phyloP scores from a whole-genome alignment of 371 early-diverging fungal species.

The Caulochytrium protostelioides region DNA sequence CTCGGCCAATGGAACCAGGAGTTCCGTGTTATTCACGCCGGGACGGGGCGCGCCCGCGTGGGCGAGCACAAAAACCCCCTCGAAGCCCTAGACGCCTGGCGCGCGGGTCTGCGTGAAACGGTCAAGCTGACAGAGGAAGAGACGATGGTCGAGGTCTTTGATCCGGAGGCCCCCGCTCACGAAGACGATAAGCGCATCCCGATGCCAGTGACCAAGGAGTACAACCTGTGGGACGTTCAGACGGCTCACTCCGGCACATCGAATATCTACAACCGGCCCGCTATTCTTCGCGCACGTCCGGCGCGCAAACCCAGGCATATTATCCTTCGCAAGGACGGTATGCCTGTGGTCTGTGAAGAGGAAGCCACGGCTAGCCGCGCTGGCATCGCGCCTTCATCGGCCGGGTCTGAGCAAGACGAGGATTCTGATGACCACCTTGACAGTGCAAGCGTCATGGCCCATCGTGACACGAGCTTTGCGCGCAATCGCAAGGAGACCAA shows the following conservation, averaged over 20 bases:
- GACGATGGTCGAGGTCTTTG: conserved; percentile 13
- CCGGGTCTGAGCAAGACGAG: conserved; percentile 2
- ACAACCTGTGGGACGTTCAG: conserved; percentile 22
- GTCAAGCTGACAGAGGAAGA: conserved; percentile 5
- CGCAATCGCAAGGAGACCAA: conserved; percentile 50
- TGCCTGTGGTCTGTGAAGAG: conserved; percentile 6
- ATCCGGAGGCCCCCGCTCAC: conserved; percentile 22
- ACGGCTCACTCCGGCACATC: conserved; percentile 17
- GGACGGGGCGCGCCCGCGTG: neutral
- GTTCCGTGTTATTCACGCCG: neutral
- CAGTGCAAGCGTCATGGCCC: conserved; percentile 1
- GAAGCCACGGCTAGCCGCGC: conserved; percentile 2
- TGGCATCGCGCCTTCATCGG: neutral
- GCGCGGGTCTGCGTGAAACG: conserved; percentile 8
- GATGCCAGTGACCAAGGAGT: conserved; percentile 6
- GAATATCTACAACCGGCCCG: conserved; percentile 28
- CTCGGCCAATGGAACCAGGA: neutral
- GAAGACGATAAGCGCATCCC: conserved; percentile 11
- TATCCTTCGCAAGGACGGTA: conserved; percentile 7
- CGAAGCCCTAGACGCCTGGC: conserved; percentile 22
- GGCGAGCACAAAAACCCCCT: neutral
- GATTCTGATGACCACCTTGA: neutral
- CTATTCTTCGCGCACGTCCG: conserved; percentile 11
- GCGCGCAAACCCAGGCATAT: conserved; percentile 8
- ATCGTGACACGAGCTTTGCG: conserved; percentile 22